Conservation (phyloP, 176 grass and related monocot species). For the Avena atlantica region DNA sequence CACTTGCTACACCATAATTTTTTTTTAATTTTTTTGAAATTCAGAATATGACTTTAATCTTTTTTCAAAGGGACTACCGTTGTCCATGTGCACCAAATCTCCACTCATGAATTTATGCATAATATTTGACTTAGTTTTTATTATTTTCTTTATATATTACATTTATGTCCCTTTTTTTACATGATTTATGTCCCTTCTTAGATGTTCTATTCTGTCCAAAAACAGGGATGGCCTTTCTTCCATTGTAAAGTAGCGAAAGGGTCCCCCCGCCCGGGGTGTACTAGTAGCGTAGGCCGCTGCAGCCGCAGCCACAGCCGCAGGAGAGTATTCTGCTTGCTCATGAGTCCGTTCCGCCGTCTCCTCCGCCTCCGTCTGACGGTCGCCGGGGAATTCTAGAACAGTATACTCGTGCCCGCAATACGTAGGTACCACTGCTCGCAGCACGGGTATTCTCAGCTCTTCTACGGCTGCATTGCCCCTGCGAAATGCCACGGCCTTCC, state of each 20-base stretch:
- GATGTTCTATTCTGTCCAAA: neutral
- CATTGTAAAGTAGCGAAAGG: conserved; percentile 4
- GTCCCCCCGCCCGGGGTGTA: neutral
- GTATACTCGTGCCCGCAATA: neutral
- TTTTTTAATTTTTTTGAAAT: too few relatives aligned
- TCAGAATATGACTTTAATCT: too few relatives aligned
- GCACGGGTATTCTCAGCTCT: neutral
- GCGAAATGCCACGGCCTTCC: conserved; percentile 23
- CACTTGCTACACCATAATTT: too few relatives aligned
- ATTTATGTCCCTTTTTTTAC: neutral
- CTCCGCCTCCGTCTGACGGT: neutral
- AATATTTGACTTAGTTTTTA: neutral
- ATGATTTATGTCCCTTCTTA: neutral
- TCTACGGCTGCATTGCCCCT: conserved; percentile 12
- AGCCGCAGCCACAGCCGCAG: neutral
- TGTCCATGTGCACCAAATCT: too few relatives aligned
- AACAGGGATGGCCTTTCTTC: neutral
- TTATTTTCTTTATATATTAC: neutral
- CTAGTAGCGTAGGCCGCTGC: neutral
- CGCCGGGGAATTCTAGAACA: neutral
- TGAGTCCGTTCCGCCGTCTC: neutral
- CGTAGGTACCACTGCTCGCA: neutral
- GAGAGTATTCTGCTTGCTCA: neutral
- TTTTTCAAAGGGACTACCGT: too few relatives aligned
- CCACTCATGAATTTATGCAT: too few relatives aligned